A percentile compares a stretch with the other conserved stretches of the same genome.
Evolutionary conservation across 2,329 filamentous ascomycete species (phyloP).

Genomic region (Aspergillus viridinutans): DNA sequence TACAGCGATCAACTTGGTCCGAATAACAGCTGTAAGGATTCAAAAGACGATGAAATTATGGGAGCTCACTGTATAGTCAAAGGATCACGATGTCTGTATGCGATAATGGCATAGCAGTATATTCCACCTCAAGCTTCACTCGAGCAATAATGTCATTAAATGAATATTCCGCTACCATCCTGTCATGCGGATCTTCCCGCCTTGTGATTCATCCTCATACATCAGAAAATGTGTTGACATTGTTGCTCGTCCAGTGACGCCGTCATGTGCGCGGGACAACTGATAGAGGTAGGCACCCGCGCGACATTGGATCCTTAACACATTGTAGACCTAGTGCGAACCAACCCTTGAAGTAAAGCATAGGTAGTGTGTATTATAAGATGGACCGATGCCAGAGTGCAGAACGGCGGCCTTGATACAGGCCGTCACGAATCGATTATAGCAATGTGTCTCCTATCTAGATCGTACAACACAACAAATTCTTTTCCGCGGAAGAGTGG

Average conservation of each 20-base stretch:
- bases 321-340: not conserved
- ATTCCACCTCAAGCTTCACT: not conserved
- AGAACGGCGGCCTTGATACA: not conserved
- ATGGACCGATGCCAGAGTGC: not conserved
- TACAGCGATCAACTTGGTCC: too few relatives aligned
- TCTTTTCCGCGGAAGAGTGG: not conserved
- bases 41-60: not conserved
- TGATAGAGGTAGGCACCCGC: not conserved
- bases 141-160: not conserved
- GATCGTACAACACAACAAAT: not conserved
- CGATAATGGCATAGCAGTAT: not conserved
- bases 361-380: not conserved
- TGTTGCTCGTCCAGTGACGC: not conserved
- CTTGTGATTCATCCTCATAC: not conserved
- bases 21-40: not conserved
- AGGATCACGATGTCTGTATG: not conserved
- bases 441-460: not conserved
- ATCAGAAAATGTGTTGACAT: not conserved
- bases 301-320: not conserved
- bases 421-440: not conserved
- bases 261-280: not conserved
- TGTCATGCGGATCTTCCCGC: not conserved
- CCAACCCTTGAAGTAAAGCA: not conserved
- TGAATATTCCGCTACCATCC: not conserved
- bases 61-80: not conserved